These are phyloP conservation scores for Fusarium agapanthi DNA, from an alignment of 2,329 filamentous ascomycete genomes.

Conservation along the genomic window DNA sequence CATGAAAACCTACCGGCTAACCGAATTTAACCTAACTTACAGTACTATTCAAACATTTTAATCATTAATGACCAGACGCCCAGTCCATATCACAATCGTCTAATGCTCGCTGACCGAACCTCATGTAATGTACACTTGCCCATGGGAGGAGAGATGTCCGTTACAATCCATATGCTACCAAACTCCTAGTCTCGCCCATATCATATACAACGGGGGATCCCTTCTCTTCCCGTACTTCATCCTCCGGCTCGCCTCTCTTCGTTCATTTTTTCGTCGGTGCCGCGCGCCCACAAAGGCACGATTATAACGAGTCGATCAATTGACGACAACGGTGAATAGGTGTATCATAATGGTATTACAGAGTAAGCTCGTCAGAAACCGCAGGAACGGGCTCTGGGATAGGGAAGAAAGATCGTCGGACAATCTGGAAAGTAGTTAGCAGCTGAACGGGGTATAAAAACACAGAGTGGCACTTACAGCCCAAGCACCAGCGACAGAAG, in stretches of 20 bases:
- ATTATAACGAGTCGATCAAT: constrained; percentile 35
- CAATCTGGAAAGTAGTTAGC: constrained; percentile 42
- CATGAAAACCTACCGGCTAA: background rate
- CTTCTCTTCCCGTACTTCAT: constrained; percentile 21
- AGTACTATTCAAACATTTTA: constrained; percentile 30
- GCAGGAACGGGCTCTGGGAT: constrained; percentile 47
- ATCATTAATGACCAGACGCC: constrained; percentile 49
- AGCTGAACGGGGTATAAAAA: background rate
- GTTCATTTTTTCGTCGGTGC: constrained; percentile 13
- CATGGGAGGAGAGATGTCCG: constrained; percentile 64
- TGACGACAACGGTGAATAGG: constrained; percentile 22
- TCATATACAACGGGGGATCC: constrained; percentile 41
- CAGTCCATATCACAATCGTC: constrained; percentile 48
- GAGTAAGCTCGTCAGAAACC: constrained; percentile 39
- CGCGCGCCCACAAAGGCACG: constrained; percentile 10
- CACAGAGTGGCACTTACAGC: constrained; percentile 70
- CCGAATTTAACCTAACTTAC: background rate
- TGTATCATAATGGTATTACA: constrained; percentile 42
- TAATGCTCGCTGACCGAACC: constrained; percentile 56
- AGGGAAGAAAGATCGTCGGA: constrained; percentile 55
- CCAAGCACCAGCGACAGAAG: constrained; percentile 85
- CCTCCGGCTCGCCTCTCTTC: constrained; percentile 14
- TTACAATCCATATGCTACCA: constrained; percentile 49
- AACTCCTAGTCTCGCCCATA: constrained; percentile 45
- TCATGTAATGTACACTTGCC: constrained; percentile 60